Percentiles rank a stretch among this genome's conserved stretches.
Conservation (phyloP, 23 red algal genomes). For the Gracilaria gracilis region DNA sequence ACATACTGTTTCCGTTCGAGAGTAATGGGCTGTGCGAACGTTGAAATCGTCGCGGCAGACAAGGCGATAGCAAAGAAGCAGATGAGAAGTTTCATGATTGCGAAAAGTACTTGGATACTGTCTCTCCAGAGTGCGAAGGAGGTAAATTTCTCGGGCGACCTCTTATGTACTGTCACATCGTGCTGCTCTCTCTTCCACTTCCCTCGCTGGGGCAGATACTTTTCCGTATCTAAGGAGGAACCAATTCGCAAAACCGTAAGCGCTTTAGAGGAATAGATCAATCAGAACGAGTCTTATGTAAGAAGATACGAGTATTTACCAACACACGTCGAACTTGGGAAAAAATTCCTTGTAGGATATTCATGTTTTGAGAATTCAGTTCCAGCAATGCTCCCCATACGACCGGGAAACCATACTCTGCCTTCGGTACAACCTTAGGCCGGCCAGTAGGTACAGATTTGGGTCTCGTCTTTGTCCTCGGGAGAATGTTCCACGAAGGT, state of each 20-base stretch:
- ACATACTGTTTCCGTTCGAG: neutral
- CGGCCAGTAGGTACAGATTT: too few relatives aligned
- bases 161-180: neutral
- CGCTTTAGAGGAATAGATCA: neutral
- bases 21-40: neutral
- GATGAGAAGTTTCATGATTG: neutral
- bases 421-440: neutral
- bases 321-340: neutral
- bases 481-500: neutral
- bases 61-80: neutral
- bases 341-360: neutral
- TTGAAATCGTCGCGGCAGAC: neutral
- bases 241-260: neutral
- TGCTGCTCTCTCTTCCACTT: neutral
- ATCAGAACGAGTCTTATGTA: neutral
- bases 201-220: neutral
- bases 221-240: neutral
- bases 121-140: neutral
- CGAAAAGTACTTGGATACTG: neutral
- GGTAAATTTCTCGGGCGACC: neutral
- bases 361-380: neutral
- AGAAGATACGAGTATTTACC: too few relatives aligned
- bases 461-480: neutral
- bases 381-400: neutral
- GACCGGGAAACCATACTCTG: too few relatives aligned